These are phyloP conservation scores for Cylindrodendrum hubeiense DNA, from an alignment of 2,329 filamentous ascomycete species.

Conservation along the genomic window DNA sequence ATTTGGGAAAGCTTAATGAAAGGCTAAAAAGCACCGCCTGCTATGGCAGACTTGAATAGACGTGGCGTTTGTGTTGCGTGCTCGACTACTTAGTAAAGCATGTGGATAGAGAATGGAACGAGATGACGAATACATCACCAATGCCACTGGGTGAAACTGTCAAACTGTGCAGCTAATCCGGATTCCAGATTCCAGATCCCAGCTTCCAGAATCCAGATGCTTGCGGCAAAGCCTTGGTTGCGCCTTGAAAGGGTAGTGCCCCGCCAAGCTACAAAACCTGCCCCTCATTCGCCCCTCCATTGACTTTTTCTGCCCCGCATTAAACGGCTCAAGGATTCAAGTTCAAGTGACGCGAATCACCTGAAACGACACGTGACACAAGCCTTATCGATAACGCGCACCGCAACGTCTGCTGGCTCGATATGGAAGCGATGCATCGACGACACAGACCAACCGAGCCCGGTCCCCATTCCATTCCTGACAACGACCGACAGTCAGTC, in stretches of 20 bases:
- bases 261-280: conserved; percentile 37
- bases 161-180: conserved; percentile 34
- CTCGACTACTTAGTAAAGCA: background rate
- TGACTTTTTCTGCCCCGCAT: conserved; percentile 40
- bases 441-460: conserved; percentile 35
- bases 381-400: conserved; percentile 37
- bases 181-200: conserved; percentile 35
- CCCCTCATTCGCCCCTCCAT: conserved; percentile 44
- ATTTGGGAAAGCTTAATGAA: conserved; percentile 12
- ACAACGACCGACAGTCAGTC: conserved; percentile 29
- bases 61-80: conserved; percentile 15
- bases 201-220: background rate
- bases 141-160: conserved; percentile 38
- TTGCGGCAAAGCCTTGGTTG: background rate
- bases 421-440: conserved; percentile 41
- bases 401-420: conserved; percentile 33
- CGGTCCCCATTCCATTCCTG: conserved; percentile 24
- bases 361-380: conserved; percentile 33
- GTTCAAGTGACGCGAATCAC: conserved; percentile 27
- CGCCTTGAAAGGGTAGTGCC: conserved; percentile 26
- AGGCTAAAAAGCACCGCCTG: background rate
- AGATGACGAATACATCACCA: conserved; percentile 34
- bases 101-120: conserved; percentile 5
- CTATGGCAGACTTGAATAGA: conserved; percentile 4
- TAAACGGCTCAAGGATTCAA: conserved; percentile 6